Evolutionary conservation across 2,329 filamentous ascomycete genomes (phyloP).

Genomic region (Penicillium occitanis): DNA sequence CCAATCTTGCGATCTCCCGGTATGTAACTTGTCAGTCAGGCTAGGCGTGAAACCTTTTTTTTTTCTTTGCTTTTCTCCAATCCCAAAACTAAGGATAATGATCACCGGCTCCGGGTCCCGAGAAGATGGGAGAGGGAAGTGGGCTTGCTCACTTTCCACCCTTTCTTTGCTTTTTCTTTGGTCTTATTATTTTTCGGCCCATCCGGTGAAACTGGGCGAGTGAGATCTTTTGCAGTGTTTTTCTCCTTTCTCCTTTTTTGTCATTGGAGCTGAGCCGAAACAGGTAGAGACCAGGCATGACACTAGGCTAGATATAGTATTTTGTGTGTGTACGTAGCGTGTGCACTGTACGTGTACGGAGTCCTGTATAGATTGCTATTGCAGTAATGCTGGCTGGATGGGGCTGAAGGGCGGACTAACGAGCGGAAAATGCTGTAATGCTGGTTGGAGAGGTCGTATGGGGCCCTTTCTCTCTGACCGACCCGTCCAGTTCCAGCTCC

Average conservation of each 20-base stretch:
- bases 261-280: conserved; percentile 15
- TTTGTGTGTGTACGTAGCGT: conserved; percentile 6
- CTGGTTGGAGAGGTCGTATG: conserved; percentile 20
- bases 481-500: conserved; percentile 6
- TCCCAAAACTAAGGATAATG: conserved; percentile 18
- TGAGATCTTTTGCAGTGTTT: conserved; percentile 6
- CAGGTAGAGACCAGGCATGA: conserved; percentile 13
- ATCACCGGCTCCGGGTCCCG: conserved; percentile 19
- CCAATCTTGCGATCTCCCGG: conserved; percentile 14
- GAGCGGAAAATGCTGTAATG: conserved; percentile 13
- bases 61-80: conserved; percentile 9
- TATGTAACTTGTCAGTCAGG: not conserved
- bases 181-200: conserved; percentile 11
- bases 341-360: not conserved
- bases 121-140: conserved; percentile 13
- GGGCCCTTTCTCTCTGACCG: conserved; percentile 17
- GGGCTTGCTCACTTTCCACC: conserved; percentile 4
- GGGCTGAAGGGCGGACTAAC: conserved; percentile 16
- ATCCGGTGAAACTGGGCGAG: conserved; percentile 8
- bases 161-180: conserved; percentile 7
- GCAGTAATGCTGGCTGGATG: conserved; percentile 1
- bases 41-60: conserved; percentile 11
- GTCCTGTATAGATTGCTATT: not conserved
- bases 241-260: conserved; percentile 5
- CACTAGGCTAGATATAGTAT: conserved; percentile 17